Conservation (phyloP, 2,329 filamentous ascomycete species). For the Erysiphe pulchra region DNA sequence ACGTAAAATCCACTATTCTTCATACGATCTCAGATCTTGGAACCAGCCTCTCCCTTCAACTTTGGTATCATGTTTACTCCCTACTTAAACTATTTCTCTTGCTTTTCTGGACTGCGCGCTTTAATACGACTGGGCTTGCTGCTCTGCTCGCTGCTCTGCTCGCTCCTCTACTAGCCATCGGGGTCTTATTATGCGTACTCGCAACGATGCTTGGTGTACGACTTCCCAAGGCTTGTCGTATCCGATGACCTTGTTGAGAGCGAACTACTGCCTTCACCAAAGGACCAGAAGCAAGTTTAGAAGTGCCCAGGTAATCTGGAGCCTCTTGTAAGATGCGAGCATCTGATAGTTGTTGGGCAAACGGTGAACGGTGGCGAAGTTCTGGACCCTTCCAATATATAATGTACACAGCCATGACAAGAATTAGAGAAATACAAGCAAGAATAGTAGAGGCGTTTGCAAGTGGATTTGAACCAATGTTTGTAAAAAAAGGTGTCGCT, state of each 20-base stretch:
- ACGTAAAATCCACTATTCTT: background rate
- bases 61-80: background rate
- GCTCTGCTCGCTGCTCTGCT: conserved; percentile 1
- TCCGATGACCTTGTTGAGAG: conserved; percentile 8
- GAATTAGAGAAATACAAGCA: conserved; percentile 29
- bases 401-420: conserved; percentile 36
- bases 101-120: background rate
- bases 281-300: conserved; percentile 4
- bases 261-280: conserved; percentile 7
- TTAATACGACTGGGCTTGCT: background rate
- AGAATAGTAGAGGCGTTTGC: conserved; percentile 35
- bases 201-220: conserved; percentile 4
- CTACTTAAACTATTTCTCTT: background rate
- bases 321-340: conserved; percentile 3
- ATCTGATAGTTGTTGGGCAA: conserved; percentile 33
- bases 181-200: conserved; percentile 2
- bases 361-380: conserved; percentile 33
- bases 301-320: conserved; percentile 1
- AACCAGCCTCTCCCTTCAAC: too few relatives aligned
- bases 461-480: conserved; percentile 28
- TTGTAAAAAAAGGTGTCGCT: conserved; percentile 35
- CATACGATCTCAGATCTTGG: background rate
- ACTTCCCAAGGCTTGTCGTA: conserved; percentile 7
- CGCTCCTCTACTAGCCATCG: conserved; percentile 3
- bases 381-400: conserved; percentile 39